Evolutionary conservation across 805 yeast species (phyloP), one percentile per base, ranked within the genome.

Genomic region (Metschnikowia aberdeeniae): DNA sequence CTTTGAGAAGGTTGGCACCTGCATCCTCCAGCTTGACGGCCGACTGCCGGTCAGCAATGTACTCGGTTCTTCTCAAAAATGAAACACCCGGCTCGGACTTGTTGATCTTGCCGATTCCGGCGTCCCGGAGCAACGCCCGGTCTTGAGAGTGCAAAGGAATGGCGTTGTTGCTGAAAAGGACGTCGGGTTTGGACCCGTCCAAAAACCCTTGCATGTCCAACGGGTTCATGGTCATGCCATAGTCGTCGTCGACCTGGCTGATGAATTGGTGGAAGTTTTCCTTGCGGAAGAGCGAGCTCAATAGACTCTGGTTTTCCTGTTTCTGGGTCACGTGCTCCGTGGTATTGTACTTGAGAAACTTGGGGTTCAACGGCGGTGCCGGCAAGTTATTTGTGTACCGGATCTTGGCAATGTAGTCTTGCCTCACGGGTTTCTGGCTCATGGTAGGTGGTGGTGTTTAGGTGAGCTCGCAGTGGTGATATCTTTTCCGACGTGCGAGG

Each of bases 11-110:
- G 8, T 14, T 24, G 13, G 45, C 43, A n/a, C 39, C 35, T 35
- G 66, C 62, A 47, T 62, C 67, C 52, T 64, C 63, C 43, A 58
- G 59, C 47, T 58, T 56, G 33, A 55, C 48, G 12, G 66, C 43
- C 11, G 58, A 45, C 43, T 75, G 75, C 42, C 80, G 82, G 31
- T 86, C 80, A 9, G 95, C 78, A 47, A 89, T 85, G 62, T 92
- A 92, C 61, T 93, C 98, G 0, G 99, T 92, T 69, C 98, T 82
- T 70, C 97, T 82, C 61, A 92, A 75, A 67, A 92, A 90, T n/a
- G 87, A 76, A 11, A 86, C 86, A 36, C 82, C 75, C 48, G 75
- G 75, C 56, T 59, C 77, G 46, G 61, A 63, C 47, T 72, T 69
- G 46, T 67, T 58, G 44, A 69, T 64, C 46, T 63, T 66, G 17